Evolutionary conservation across 1,284 basidiomycete genomes (phyloP).

Genomic region (Pascua guehoae): DNA sequence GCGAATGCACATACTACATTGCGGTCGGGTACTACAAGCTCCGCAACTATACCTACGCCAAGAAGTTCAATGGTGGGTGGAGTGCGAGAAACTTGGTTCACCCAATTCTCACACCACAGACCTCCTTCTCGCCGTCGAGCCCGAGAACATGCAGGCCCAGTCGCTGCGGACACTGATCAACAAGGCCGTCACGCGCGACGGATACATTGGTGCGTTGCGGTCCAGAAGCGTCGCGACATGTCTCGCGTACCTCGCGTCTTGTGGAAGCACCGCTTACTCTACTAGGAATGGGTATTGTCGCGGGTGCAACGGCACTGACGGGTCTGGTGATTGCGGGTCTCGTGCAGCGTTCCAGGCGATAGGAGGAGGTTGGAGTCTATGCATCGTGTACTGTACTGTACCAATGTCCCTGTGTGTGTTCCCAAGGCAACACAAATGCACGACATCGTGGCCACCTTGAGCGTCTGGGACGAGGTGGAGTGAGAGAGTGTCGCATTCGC

Average conservation of each 20-base stretch:
- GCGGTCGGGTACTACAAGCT: constrained; percentile 96
- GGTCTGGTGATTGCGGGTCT: constrained; percentile 76
- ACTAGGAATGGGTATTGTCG: constrained; percentile 83
- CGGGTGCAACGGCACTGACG: constrained; percentile 81
- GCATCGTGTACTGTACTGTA: too few relatives aligned
- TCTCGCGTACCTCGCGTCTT: too few relatives aligned
- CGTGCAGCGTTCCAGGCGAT: constrained; percentile 73
- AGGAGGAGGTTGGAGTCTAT: neutral
- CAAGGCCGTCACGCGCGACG: constrained; percentile 71
- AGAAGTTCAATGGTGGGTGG: constrained; percentile 80
- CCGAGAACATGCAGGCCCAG: constrained; percentile 87
- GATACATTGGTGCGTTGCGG: constrained; percentile 55
- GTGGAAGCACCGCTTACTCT: too few relatives aligned
- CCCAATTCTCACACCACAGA: constrained; percentile 52
- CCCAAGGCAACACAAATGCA: too few relatives aligned
- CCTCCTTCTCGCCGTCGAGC: constrained; percentile 86
- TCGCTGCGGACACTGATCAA: constrained; percentile 83
- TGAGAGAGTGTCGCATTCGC: too few relatives aligned
- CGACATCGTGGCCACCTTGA: too few relatives aligned
- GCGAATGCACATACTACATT: constrained; percentile 97
- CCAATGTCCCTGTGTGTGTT: too few relatives aligned
- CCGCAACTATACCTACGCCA: constrained; percentile 89
- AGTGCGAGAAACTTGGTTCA: neutral
- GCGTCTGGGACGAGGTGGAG: too few relatives aligned
- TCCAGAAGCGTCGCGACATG: too few relatives aligned